Percentiles rank a stretch among this genome's conserved stretches.
Conservation (phyloP, 352 stramenopile genomes). For the Blastocystis sp. region DNA sequence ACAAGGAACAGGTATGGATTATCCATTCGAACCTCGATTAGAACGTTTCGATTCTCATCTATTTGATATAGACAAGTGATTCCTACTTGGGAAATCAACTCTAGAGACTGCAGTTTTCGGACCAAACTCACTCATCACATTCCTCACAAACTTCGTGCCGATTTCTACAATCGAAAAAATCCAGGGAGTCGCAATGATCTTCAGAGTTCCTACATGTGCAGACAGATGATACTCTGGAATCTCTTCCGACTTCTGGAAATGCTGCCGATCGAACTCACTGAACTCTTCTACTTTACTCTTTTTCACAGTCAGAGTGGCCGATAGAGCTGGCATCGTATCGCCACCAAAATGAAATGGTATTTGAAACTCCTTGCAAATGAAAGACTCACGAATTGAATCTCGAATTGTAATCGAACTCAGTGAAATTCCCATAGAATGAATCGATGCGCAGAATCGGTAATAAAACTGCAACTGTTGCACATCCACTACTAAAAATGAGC, state of each 20-base stretch:
- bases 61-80: background rate
- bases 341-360: slow-evolving; percentile 18
- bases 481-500: background rate
- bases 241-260: background rate
- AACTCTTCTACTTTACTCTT: background rate
- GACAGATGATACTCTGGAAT: background rate
- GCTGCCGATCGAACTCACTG: background rate
- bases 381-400: background rate
- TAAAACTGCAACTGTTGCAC: background rate
- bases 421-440: background rate
- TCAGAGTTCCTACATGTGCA: background rate
- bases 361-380: background rate
- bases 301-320: background rate
- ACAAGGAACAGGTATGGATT: slow-evolving; percentile 30
- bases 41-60: background rate
- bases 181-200: slow-evolving; percentile 11
- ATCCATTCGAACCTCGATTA: slow-evolving; percentile 26
- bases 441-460: background rate
- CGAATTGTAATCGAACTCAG: background rate
- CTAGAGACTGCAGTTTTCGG: background rate
- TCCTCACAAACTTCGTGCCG: background rate
- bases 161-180: background rate
- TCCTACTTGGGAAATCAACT: background rate
- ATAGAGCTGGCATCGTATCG: background rate
- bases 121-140: background rate